A percentile compares a stretch with the other conserved stretches of the same genome.
Conservation (phyloP, 768 basidiomycete genomes). For the Tulasnella sp. region DNA sequence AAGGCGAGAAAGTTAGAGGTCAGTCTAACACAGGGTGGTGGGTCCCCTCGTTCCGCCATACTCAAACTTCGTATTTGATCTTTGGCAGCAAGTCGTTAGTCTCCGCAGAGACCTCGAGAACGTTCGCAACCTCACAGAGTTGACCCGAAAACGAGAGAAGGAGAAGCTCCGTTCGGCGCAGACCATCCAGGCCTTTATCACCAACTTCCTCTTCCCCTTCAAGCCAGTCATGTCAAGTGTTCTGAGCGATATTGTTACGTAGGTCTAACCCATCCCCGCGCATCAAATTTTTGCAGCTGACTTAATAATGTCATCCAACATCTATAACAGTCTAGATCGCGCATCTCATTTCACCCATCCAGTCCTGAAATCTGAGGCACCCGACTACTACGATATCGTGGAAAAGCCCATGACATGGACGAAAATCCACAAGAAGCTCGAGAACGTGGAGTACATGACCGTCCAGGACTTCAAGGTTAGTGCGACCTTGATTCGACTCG, state of each 20-base stretch:
- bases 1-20: slow-evolving; percentile 75
- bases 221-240: slow-evolving; percentile 46
- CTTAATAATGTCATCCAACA: no score
- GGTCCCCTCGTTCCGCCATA: background rate
- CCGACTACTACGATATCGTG: slow-evolving; percentile 85
- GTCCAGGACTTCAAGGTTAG: slow-evolving; percentile 58
- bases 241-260: slow-evolving; percentile 65
- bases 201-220: slow-evolving; percentile 53
- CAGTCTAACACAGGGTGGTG: slow-evolving; percentile 26
- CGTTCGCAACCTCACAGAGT: slow-evolving; percentile 52
- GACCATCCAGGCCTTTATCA: slow-evolving; percentile 54
- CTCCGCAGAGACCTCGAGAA: slow-evolving; percentile 68
- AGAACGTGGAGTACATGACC: slow-evolving; percentile 73
- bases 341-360: slow-evolving; percentile 70
- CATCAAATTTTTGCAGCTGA: no score
- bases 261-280: slow-evolving; percentile 25
- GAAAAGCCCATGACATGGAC: slow-evolving; percentile 82
- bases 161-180: slow-evolving; percentile 63
- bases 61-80: slow-evolving; percentile 6
- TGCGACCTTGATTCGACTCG: background rate
- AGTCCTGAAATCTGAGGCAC: slow-evolving; percentile 65
- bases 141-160: slow-evolving; percentile 66
- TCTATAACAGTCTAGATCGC: slow-evolving; percentile 70
- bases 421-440: slow-evolving; percentile 69
- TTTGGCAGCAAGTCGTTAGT: slow-evolving; percentile 44